phyloP scores from a whole-genome alignment of 352 stramenopile species.

The Phytophthora foliorum region DNA sequence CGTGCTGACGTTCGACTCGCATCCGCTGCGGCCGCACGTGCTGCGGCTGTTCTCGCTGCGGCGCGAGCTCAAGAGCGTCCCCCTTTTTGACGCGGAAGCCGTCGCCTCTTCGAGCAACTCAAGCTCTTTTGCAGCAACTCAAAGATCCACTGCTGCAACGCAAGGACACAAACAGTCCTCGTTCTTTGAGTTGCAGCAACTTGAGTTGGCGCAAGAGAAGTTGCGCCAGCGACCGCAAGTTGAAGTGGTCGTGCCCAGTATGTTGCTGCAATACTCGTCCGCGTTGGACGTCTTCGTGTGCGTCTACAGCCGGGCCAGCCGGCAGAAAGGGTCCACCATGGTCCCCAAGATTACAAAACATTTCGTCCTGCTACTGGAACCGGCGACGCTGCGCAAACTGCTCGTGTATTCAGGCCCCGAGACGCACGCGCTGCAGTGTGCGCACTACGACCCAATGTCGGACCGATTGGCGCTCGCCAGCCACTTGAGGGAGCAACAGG shows the following conservation, averaged over 20 bases:
- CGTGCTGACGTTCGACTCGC: constrained; percentile 71
- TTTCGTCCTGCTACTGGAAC: constrained; percentile 70
- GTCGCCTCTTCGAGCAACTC: constrained; percentile 1
- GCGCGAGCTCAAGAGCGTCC: constrained; percentile 65
- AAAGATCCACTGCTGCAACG: neutral
- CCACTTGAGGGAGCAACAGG: constrained; percentile 6
- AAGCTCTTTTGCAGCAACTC: neutral
- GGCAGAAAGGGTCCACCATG: constrained; percentile 1
- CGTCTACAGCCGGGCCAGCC: constrained; percentile 50
- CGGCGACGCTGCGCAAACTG: constrained; percentile 63
- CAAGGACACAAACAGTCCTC: constrained; percentile 13
- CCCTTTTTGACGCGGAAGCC: constrained; percentile 51
- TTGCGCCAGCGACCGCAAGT: neutral
- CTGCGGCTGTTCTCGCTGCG: constrained; percentile 81
- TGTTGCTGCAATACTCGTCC: constrained; percentile 57
- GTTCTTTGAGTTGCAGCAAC: constrained; percentile 30
- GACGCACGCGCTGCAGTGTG: constrained; percentile 53
- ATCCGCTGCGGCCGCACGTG: constrained; percentile 52
- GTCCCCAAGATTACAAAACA: constrained; percentile 33
- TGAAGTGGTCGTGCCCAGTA: constrained; percentile 21
- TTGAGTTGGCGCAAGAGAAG: constrained; percentile 14
- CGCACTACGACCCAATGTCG: constrained; percentile 49
- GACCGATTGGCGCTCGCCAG: constrained; percentile 58
- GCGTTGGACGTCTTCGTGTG: constrained; percentile 70
- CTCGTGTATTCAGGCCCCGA: constrained; percentile 57